Conservation (phyloP, 306 rosid species). For the Cyamopsis tetragonoloba region DNA sequence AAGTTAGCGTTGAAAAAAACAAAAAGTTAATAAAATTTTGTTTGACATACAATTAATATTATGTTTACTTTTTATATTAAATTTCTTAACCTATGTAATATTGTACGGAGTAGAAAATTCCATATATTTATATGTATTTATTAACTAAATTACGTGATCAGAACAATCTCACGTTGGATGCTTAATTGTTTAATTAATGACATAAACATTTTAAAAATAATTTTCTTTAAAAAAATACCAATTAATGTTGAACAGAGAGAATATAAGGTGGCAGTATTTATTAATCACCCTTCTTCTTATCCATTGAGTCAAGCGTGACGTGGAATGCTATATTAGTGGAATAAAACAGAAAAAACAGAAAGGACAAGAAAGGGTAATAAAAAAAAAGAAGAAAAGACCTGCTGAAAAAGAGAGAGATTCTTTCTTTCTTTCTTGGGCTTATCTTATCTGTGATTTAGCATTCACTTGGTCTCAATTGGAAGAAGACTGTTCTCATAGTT, state of each 20-base stretch:
- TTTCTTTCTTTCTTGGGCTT: too few relatives aligned
- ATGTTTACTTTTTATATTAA: too few relatives aligned
- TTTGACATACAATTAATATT: too few relatives aligned
- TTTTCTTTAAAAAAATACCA: background rate
- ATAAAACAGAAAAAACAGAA: background rate
- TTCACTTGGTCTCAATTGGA: constrained; percentile 28
- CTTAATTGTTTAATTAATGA: too few relatives aligned
- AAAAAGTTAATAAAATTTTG: too few relatives aligned
- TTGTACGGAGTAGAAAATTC: too few relatives aligned
- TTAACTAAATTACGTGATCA: too few relatives aligned
- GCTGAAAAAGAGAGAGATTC: background rate
- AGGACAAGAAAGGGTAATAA: background rate
- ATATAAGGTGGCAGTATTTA: background rate
- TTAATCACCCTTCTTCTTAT: constrained; percentile 53
- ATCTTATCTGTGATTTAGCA: constrained; percentile 23
- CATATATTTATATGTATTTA: too few relatives aligned
- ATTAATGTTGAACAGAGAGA: constrained; percentile 12
- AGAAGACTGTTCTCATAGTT: constrained; percentile 22
- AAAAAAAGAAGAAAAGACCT: background rate
- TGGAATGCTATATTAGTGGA: constrained; percentile 24
- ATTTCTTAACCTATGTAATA: too few relatives aligned
- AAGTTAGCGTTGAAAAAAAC: too few relatives aligned
- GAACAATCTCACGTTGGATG: too few relatives aligned
- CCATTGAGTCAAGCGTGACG: constrained; percentile 47
- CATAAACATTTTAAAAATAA: too few relatives aligned